Conservation (phyloP, 306 rosid species). For the Rubus parviflorus region DNA sequence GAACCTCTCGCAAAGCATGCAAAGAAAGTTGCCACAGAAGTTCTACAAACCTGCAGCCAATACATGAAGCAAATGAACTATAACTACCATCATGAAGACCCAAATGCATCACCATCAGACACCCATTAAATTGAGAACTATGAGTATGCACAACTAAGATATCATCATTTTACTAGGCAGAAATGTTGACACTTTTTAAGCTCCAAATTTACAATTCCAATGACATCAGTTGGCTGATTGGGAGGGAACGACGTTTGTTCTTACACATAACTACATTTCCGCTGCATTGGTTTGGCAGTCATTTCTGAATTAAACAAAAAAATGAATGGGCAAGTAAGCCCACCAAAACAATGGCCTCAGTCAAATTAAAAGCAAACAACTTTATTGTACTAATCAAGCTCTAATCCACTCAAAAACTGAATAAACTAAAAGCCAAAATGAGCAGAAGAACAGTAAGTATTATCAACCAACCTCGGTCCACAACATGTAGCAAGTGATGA, state of each 20-base stretch:
- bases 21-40: slow-evolving; percentile 98
- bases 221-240: background rate
- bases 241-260: background rate
- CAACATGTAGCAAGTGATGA: slow-evolving; percentile 98
- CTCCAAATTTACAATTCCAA: background rate
- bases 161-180: background rate
- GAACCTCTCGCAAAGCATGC: slow-evolving; percentile 99
- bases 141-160: background rate
- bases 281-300: background rate
- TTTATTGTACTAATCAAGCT: slow-evolving; percentile 16
- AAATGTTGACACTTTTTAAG: background rate
- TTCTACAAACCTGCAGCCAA: slow-evolving; percentile 86
- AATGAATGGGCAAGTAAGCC: background rate
- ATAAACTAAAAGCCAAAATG: background rate
- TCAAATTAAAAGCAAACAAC: background rate
- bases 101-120: background rate
- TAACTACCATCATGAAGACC: slow-evolving; percentile 3
- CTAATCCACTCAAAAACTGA: background rate
- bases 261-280: background rate
- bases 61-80: slow-evolving; percentile 10
- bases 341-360: no score
- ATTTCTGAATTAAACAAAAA: background rate
- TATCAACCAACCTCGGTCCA: slow-evolving; percentile 86
- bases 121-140: background rate
- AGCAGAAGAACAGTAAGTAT: background rate